A percentile compares a stretch with the other conserved stretches of the same genome.
These are phyloP conservation scores for Termitomyces sp. DNA, from an alignment of 768 basidiomycete genomes.

Conservation along the genomic window DNA sequence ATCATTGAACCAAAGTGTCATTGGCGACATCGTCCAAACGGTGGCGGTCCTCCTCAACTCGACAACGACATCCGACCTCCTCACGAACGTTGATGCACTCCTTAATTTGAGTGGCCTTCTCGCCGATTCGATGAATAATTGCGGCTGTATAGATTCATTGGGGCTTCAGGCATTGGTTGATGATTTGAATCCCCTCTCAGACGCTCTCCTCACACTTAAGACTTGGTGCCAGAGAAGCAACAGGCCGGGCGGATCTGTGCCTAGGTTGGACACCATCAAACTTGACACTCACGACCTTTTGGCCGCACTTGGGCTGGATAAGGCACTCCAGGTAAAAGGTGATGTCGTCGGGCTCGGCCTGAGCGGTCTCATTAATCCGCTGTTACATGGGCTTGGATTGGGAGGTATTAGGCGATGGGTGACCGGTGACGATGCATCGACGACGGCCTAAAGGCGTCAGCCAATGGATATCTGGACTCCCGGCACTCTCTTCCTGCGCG, in stretches of 20 bases:
- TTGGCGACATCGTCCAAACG: conserved; percentile 11
- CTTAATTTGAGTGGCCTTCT: conserved; percentile 4
- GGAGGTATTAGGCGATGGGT: conserved; percentile 11
- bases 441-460: background rate
- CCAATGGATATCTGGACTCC: too few species aligned
- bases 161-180: conserved; percentile 8
- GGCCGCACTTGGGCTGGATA: conserved; percentile 11
- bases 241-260: background rate
- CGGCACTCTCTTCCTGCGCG: background rate
- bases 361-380: conserved; percentile 2
- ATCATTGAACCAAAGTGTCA: conserved; percentile 1
- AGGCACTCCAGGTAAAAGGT: conserved; percentile 6
- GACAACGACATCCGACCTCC: conserved; percentile 2
- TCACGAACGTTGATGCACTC: conserved; percentile 6
- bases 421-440: background rate
- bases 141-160: conserved; percentile 7
- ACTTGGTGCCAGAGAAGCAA: conserved; percentile 6
- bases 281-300: conserved; percentile 13
- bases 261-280: conserved; percentile 4
- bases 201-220: conserved; percentile 10
- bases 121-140: conserved; percentile 4
- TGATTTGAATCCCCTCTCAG: conserved; percentile 7
- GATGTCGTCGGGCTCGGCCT: conserved; percentile 7
- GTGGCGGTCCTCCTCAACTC: conserved; percentile 11
- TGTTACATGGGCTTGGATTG: conserved; percentile 9